A percentile compares a stretch with the other conserved stretches of the same genome.
Evolutionary conservation across 2,329 filamentous ascomycete genomes (phyloP).

Genomic region (Fusarium sp.): DNA sequence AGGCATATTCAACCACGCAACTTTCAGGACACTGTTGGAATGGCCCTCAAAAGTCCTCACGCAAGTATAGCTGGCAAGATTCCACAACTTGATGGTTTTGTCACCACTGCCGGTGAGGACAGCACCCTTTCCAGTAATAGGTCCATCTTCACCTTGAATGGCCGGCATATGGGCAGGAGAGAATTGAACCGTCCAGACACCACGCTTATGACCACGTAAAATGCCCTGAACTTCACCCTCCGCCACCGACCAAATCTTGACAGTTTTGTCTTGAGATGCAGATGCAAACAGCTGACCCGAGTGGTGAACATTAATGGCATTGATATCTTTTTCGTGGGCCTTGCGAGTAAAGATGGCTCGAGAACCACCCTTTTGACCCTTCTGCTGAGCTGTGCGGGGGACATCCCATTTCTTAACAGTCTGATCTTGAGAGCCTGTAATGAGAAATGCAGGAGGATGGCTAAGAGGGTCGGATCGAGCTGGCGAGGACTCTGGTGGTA

Average conservation of each 20-base stretch:
- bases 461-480: constrained; percentile 80
- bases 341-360: constrained; percentile 88
- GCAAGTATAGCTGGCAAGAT: constrained; percentile 89
- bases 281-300: constrained; percentile 88
- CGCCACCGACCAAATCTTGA: constrained; percentile 95
- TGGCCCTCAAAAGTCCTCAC: constrained; percentile 95
- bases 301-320: constrained; percentile 86
- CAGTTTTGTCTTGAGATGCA: constrained; percentile 94
- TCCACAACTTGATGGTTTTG: constrained; percentile 97
- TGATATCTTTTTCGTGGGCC: constrained; percentile 99
- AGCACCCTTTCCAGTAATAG: constrained; percentile 82
- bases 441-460: constrained; percentile 83
- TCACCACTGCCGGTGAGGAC: constrained; percentile 93
- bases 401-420: constrained; percentile 97
- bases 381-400: constrained; percentile 63
- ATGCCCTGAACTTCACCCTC: constrained; percentile 93
- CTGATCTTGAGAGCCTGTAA: constrained; percentile 95
- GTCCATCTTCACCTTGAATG: constrained; percentile 77
- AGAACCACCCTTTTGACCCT: constrained; percentile 64
- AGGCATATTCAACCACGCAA: constrained; percentile 81
- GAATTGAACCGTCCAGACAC: constrained; percentile 96
- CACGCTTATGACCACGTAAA: constrained; percentile 89
- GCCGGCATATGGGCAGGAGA: constrained; percentile 81
- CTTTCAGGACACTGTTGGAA: constrained; percentile 94
- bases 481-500: constrained; percentile 75